Base-by-base conservation (phyloP, 1,139 yeast species). In the Zygoascus sp. region DNA sequence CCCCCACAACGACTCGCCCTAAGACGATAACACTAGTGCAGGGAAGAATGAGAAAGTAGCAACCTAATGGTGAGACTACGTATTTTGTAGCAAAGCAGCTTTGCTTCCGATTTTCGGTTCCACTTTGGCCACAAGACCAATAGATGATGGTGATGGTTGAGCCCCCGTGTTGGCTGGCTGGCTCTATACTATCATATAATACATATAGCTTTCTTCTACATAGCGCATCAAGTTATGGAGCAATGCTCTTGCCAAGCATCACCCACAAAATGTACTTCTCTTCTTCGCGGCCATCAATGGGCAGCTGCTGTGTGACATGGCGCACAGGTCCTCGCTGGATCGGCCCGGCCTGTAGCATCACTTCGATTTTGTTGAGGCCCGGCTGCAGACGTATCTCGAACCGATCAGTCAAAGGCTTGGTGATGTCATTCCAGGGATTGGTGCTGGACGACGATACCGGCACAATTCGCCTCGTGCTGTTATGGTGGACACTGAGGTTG, bases 281-380 rank as follows among this genome's bases (percentile, higher is more conserved):
- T 22, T 38, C 37, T 32, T 47, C 50, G 13, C 47, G 45, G 22
- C 50, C 50, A 6, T 47, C 50, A 19, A 22, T 8, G 10, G 43
- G 43, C 19, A 44, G 36, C 28, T 43, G 46, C 32, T 40, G 46
- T 2, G 38, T 35, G 13, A 40, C 40, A 32, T 47, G 50, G 10
- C 50, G 40, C 4, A 40, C 47, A 20, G 48, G 43, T n/a, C 48
- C 43, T 21, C 44, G 32, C 25, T 42, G 48, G 9, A 40, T 46
- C 2, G 50, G 50, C 9, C 47, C 42, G 10, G 49, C 49, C 32
- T 39, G 43, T 10, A 34, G 25, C 8, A 42, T 36, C n/a, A 61
- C 50, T 41, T 62, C 65, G 21, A 63, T 48, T 22, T 56, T 57
- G 50, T 62, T 62, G 19, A 62, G 52, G 1, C 66, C 66, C 2